Evolutionary conservation across 169 alveolate genomes (phyloP), one percentile per base, ranked within the genome.

Genomic region (Cryptosporidium bovis): DNA sequence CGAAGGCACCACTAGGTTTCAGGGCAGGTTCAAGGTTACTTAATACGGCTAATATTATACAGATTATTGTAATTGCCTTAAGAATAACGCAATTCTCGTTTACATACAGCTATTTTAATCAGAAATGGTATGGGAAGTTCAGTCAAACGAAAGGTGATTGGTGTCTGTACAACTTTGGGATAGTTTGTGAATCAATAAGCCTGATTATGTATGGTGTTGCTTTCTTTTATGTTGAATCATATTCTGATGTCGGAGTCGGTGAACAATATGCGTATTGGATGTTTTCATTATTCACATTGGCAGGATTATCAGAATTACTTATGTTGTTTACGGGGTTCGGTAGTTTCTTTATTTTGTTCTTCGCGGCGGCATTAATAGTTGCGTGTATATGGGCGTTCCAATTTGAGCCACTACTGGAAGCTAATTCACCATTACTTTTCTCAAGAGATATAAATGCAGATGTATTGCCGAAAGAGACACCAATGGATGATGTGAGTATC

Each of bases 231-330:
- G 83, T 69, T 13, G 83, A 69, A 15, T 69, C 83, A 53, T 69
- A 69, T 69, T 44, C 83, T 3, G 83, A 69, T 55, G 66, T 69
- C 24, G 83, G 83, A 33, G 83, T 69, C 56, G 83, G 83, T n/a
- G 83, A 69, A 18, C 83, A 69, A 15, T 69, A 69, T 69, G 83
- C 83, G 33, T 69, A 69, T 69, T 51, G 68, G 83, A 69, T 69
- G 83, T 34, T 69, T 16, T 29, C 44, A 7, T 55, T 69, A 50
- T 69, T 69, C 24, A 53, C 68, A 33, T 33, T 51, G 34, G 83
- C 83, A 29, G 83, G 83, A 18, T 10, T 69, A 24, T 33, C 83
- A n/a, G 83, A 69, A 56, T 53, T 69, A 10, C 29, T 69, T 34
- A 69, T 69, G 83, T 55, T 69, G 64, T 55, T 69, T 46, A 69